Percentiles rank a stretch among this genome's conserved stretches.
Conservation (phyloP, 495 filamentous ascomycete species). For the Aspergillus egyptiacus region DNA sequence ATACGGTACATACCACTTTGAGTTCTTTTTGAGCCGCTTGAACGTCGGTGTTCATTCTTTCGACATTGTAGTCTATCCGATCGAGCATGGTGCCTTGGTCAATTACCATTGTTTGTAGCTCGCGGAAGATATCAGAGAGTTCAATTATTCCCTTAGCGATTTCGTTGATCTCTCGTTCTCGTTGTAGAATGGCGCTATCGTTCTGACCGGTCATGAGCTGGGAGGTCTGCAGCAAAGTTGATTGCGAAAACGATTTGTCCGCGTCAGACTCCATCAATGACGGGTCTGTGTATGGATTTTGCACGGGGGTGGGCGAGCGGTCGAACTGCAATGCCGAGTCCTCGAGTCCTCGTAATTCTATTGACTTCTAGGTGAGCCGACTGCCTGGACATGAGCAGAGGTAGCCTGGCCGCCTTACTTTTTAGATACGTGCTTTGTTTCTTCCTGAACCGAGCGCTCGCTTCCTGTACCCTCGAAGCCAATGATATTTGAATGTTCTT, state of each 20-base stretch:
- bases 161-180: constrained; percentile 94
- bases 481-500: constrained; percentile 91
- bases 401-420: constrained; percentile 48
- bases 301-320: constrained; percentile 57
- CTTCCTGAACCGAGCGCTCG: constrained; percentile 87
- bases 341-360: constrained; percentile 80
- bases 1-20: constrained; percentile 56
- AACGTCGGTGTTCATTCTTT: constrained; percentile 82
- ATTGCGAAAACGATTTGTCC: constrained; percentile 87
- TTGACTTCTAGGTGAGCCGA: constrained; percentile 9
- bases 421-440: constrained; percentile 96
- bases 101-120: constrained; percentile 93
- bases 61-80: constrained; percentile 96
- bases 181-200: constrained; percentile 80
- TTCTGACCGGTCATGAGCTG: constrained; percentile 67
- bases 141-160: constrained; percentile 98
- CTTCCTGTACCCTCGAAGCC: constrained; percentile 81
- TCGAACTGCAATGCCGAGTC: constrained; percentile 57
- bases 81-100: constrained; percentile 98
- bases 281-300: constrained; percentile 66
- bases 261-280: constrained; percentile 84
- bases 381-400: background rate
- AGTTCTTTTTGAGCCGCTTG: constrained; percentile 91
- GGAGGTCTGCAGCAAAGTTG: constrained; percentile 69
- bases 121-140: constrained; percentile 90